These are phyloP conservation scores for Kurtzmaniella quercitrusa DNA, from an alignment of 1,139 yeast genomes.

Conservation along the genomic window DNA sequence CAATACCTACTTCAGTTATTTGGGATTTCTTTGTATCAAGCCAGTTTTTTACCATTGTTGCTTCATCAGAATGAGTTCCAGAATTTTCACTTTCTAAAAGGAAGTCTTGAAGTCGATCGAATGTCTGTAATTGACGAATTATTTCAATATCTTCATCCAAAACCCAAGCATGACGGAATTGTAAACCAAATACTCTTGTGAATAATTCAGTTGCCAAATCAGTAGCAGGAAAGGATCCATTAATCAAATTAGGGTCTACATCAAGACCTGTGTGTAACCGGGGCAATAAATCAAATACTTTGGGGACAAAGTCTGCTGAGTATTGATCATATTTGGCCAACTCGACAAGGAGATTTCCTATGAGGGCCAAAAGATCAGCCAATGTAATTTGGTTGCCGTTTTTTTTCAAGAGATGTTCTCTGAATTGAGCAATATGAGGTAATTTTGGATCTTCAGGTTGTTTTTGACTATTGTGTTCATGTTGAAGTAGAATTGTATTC, in stretches of 20 bases:
- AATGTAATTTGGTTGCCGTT: constrained; percentile 18
- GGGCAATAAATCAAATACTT: constrained; percentile 53
- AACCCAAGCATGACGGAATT: constrained; percentile 52
- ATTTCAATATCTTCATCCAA: constrained; percentile 17
- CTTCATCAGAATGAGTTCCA: constrained; percentile 1
- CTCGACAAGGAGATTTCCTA: constrained; percentile 42
- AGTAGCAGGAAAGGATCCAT: constrained; percentile 53
- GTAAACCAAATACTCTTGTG: constrained; percentile 30
- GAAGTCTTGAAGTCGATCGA: constrained; percentile 45
- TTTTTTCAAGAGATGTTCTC: constrained; percentile 19
- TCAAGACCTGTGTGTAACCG: constrained; percentile 66
- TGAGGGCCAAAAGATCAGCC: constrained; percentile 33
- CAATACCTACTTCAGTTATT: constrained; percentile 61
- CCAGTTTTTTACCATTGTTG: constrained; percentile 30
- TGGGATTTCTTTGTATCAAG: constrained; percentile 59
- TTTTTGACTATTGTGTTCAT: constrained; percentile 24
- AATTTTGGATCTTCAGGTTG: constrained; percentile 10
- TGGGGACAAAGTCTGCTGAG: constrained; percentile 21
- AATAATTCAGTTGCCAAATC: constrained; percentile 36
- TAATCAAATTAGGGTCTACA: constrained; percentile 62
- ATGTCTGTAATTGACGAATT: constrained; percentile 29
- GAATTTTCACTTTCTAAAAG: constrained; percentile 17
- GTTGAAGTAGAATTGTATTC: constrained; percentile 58
- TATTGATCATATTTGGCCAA: constrained; percentile 18
- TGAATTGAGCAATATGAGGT: constrained; percentile 17